A percentile compares a stretch with the other conserved stretches of the same genome.
Conservation (phyloP, 148 eudicot genomes). For the Rhododendron henanense region DNA sequence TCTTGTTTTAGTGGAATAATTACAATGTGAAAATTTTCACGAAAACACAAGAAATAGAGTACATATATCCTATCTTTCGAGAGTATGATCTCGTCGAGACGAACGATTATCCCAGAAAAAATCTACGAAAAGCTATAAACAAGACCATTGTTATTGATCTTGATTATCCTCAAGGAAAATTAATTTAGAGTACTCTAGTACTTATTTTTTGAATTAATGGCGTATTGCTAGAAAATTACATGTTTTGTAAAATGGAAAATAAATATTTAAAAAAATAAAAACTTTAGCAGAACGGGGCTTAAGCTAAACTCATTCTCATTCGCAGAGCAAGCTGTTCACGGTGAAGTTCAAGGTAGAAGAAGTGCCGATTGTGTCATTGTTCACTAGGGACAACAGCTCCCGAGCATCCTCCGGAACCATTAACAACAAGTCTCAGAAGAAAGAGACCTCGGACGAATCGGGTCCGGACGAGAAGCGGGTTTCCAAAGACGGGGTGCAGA, state of each 20-base stretch:
- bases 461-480: slow-evolving; percentile 29
- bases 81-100: background rate
- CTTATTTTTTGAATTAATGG: too few relatives aligned
- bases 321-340: slow-evolving; percentile 32
- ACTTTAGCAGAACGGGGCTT: background rate
- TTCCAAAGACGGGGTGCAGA: slow-evolving; percentile 54
- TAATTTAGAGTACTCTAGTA: background rate
- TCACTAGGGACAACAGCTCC: slow-evolving; percentile 42
- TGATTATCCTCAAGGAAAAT: background rate
- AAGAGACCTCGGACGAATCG: background rate
- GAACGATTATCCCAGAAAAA: background rate
- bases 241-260: too few relatives aligned
- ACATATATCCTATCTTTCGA: too few relatives aligned
- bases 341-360: slow-evolving; percentile 63
- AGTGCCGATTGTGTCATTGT: slow-evolving; percentile 58
- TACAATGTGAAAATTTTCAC: too few relatives aligned
- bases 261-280: too few relatives aligned
- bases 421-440: background rate
- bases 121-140: background rate
- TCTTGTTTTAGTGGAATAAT: too few relatives aligned
- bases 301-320: background rate
- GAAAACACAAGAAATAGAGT: too few relatives aligned
- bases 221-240: too few relatives aligned
- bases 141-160: background rate
- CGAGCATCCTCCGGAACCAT: background rate